Evolutionary conservation across 495 filamentous ascomycete species (phyloP).

Genomic region (Penicillium coffeae): DNA sequence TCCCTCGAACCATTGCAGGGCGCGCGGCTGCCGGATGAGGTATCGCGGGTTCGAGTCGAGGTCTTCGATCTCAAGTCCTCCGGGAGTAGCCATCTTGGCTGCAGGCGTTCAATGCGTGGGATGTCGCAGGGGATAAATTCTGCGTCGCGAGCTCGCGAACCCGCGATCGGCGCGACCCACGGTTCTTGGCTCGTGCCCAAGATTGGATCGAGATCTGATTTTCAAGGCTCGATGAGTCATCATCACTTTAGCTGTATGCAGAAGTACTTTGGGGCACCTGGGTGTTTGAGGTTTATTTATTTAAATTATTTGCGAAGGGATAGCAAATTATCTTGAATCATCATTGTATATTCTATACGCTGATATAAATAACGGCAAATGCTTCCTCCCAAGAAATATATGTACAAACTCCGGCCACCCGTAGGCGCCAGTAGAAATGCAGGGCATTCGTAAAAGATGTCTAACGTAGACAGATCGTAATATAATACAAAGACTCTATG

Average conservation of each 20-base stretch:
- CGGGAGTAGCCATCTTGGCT: neutral
- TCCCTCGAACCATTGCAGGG: slow-evolving; percentile 40
- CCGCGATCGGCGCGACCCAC: neutral
- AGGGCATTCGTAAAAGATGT: neutral
- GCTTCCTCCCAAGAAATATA: neutral
- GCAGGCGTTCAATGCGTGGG: neutral
- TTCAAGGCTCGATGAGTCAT: neutral
- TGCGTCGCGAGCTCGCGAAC: too few species aligned
- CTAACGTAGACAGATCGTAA: neutral
- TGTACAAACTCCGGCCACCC: neutral
- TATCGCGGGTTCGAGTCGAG: slow-evolving; percentile 22
- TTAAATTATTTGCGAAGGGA: too few species aligned
- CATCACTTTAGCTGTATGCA: neutral
- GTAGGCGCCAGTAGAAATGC: neutral
- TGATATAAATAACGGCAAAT: neutral
- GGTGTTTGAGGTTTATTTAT: too few species aligned
- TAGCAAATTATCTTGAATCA: too few species aligned
- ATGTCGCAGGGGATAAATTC: neutral
- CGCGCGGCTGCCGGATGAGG: slow-evolving; percentile 34
- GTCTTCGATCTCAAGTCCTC: slow-evolving; percentile 14
- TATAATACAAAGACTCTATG: neutral
- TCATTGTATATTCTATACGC: too few species aligned
- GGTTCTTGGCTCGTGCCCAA: neutral
- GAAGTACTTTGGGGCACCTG: too few species aligned
- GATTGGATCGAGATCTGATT: neutral